Evolutionary conservation across 176 grass and related monocot species (phyloP).

Genomic region (Coix lacrymajobi): DNA sequence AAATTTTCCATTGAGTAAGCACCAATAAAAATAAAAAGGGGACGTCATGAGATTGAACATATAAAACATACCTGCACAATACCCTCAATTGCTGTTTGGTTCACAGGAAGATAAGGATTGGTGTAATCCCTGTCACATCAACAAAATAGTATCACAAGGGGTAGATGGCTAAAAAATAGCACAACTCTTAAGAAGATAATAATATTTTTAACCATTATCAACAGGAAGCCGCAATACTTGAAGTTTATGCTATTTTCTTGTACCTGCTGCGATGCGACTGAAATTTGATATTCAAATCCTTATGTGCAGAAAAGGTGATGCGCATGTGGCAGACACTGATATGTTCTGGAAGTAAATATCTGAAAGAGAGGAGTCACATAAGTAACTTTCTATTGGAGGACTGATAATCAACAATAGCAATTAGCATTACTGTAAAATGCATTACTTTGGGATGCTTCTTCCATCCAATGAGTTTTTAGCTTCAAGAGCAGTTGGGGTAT

Average conservation of each 20-base stretch:
- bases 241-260: neutral
- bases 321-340: constrained; percentile 69
- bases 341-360: constrained; percentile 88
- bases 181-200: neutral
- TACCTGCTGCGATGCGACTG: constrained; percentile 99
- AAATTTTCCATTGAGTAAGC: constrained; percentile 23
- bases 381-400: neutral
- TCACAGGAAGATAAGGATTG: constrained; percentile 98
- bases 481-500: constrained; percentile 77
- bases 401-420: neutral
- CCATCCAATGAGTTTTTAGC: constrained; percentile 92
- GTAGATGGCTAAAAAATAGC: neutral
- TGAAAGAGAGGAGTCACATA: constrained; percentile 32
- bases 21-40: neutral
- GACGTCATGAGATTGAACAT: neutral
- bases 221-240: neutral
- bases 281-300: constrained; percentile 98
- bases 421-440: neutral
- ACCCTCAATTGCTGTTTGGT: constrained; percentile 83
- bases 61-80: constrained; percentile 57
- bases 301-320: constrained; percentile 96
- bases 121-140: constrained; percentile 82
- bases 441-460: constrained; percentile 95
- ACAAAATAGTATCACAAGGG: constrained; percentile 2
- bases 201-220: neutral